A percentile compares a stretch with the other conserved stretches of the same genome.
phyloP scores from a whole-genome alignment of 1,284 basidiomycete species.

The Puccinia horiana region DNA sequence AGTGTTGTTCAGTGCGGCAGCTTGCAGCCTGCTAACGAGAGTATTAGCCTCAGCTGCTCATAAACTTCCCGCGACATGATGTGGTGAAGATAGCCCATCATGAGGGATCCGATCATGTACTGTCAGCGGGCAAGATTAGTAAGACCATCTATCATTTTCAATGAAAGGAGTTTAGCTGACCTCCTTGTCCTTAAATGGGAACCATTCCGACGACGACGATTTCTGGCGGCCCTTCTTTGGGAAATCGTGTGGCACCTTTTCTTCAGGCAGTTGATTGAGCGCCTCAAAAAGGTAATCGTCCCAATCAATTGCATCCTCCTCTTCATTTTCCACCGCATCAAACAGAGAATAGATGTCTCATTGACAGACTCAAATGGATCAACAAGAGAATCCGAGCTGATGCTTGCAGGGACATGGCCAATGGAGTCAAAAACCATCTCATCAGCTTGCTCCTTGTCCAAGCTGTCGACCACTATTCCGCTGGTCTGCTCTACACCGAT shows the following conservation, averaged over 20 bases:
- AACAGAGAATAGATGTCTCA: not conserved
- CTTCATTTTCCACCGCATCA: not conserved
- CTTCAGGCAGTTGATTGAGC: not conserved
- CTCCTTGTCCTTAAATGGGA: constrained; percentile 2
- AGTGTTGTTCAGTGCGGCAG: too few relatives aligned
- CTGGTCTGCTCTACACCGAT: too few relatives aligned
- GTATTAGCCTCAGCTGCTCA: not conserved
- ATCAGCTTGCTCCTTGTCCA: too few relatives aligned
- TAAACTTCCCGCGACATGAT: too few relatives aligned
- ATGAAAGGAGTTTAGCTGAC: not conserved
- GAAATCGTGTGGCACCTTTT: not conserved
- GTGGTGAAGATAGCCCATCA: too few relatives aligned
- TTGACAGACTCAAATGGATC: not conserved
- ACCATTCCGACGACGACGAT: not conserved
- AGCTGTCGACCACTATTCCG: too few relatives aligned
- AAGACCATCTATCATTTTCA: not conserved
- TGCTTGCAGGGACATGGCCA: not conserved
- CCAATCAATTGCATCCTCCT: not conserved
- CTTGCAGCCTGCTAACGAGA: too few relatives aligned
- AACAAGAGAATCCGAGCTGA: too few relatives aligned
- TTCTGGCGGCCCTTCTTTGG: not conserved
- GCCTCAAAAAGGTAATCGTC: constrained; percentile 1
- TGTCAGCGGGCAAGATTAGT: not conserved
- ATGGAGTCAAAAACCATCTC: not conserved
- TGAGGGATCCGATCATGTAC: too few relatives aligned